Evolutionary conservation across 768 basidiomycete genomes (phyloP).

Genomic region (Rhizopogon vinicolor): DNA sequence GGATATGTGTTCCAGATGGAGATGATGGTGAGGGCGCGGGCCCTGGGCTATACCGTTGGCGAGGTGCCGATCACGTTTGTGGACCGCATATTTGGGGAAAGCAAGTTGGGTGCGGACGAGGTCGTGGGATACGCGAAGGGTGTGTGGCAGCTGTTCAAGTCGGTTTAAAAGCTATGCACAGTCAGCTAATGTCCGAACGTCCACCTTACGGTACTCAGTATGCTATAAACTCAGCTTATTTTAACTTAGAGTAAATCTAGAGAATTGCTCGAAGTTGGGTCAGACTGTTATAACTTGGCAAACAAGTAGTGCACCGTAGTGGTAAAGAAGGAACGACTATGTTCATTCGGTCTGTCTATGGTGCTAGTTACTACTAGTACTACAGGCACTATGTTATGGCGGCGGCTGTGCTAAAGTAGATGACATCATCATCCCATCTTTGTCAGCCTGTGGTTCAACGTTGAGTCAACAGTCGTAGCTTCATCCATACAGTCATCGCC

Average conservation of each 20-base stretch:
- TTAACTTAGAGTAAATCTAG: too few relatives aligned
- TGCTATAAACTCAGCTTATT: too few relatives aligned
- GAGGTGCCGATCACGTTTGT: slow-evolving; percentile 95
- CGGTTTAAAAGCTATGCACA: slow-evolving; percentile 41
- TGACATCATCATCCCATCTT: slow-evolving; percentile 6
- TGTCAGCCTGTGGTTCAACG: background rate
- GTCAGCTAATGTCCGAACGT: background rate
- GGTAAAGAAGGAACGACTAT: too few relatives aligned
- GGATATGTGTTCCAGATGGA: slow-evolving; percentile 99
- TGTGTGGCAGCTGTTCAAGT: slow-evolving; percentile 74
- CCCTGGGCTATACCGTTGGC: slow-evolving; percentile 80
- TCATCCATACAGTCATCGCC: slow-evolving; percentile 2
- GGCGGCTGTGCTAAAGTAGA: background rate
- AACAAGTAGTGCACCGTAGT: too few relatives aligned
- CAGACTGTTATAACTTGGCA: too few relatives aligned
- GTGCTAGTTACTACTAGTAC: too few relatives aligned
- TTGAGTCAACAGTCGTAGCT: background rate
- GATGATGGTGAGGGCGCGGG: slow-evolving; percentile 89
- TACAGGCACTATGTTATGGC: background rate
- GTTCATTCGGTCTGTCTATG: too few relatives aligned
- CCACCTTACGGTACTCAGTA: too few relatives aligned
- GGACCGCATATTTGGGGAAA: slow-evolving; percentile 90
- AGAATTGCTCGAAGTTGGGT: too few relatives aligned
- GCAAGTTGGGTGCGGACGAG: slow-evolving; percentile 86
- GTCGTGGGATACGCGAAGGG: slow-evolving; percentile 84